These are phyloP conservation scores for Penstemon barbatus DNA, from an alignment of 257 asterid genomes.

Conservation along the genomic window DNA sequence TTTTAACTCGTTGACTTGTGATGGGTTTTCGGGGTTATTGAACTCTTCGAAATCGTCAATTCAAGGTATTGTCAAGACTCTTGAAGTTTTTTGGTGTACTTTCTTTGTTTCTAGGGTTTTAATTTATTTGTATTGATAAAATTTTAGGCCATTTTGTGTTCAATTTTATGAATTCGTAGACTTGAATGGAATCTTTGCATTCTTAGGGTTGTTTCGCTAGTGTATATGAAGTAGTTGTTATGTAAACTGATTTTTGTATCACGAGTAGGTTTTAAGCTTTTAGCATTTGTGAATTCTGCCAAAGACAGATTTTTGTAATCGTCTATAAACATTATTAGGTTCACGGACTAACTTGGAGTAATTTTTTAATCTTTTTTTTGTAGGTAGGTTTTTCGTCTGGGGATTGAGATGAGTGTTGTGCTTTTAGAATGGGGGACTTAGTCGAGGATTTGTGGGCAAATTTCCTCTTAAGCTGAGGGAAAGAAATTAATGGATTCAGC, in stretches of 20 bases:
- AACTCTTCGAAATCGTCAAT: constrained; percentile 5
- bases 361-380: not conserved
- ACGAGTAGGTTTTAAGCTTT: too few species aligned
- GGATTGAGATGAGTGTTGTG: constrained; percentile 35
- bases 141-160: too few species aligned
- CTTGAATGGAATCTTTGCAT: too few species aligned
- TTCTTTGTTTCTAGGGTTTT: too few species aligned
- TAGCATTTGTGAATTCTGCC: too few species aligned
- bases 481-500: constrained; percentile 74
- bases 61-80: constrained; percentile 19
- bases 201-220: too few species aligned
- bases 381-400: constrained; percentile 36
- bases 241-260: too few species aligned
- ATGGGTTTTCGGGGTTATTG: constrained; percentile 31
- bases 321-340: not conserved
- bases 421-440: constrained; percentile 41
- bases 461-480: constrained; percentile 44
- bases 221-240: too few species aligned
- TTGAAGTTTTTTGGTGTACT: too few species aligned
- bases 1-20: constrained; percentile 28
- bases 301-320: not conserved
- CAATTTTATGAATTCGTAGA: too few species aligned
- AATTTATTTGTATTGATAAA: too few species aligned
- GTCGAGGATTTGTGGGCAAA: constrained; percentile 23
- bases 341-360: not conserved